phyloP scores from a whole-genome alignment of 2,329 filamentous ascomycete species.

The Aspergillus amoenus region DNA sequence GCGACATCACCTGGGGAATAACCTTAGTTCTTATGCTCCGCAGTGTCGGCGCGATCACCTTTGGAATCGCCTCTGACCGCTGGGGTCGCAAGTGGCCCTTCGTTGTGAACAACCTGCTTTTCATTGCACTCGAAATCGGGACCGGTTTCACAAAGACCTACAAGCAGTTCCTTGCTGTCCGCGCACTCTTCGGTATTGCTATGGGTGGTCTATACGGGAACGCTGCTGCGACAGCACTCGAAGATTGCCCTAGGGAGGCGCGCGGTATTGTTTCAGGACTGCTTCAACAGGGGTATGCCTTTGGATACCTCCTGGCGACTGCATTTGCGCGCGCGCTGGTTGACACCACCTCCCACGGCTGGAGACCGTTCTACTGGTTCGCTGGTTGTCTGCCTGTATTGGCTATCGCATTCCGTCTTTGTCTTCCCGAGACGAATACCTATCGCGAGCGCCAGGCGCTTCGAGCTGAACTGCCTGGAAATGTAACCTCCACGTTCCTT shows the following conservation, averaged over 20 bases:
- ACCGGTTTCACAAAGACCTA: constrained; percentile 62
- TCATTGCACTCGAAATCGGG: constrained; percentile 60
- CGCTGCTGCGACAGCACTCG: constrained; percentile 61
- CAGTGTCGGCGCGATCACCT: constrained; percentile 58
- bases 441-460: constrained; percentile 67
- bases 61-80: constrained; percentile 53
- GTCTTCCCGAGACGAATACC: constrained; percentile 74
- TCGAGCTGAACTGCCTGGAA: constrained; percentile 56
- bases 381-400: constrained; percentile 76
- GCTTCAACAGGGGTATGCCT: constrained; percentile 64
- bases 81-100: constrained; percentile 61
- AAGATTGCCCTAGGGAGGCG: constrained; percentile 60
- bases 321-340: constrained; percentile 10
- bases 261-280: constrained; percentile 62
- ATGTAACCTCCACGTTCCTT: constrained; percentile 67
- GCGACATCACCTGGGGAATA: constrained; percentile 61
- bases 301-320: constrained; percentile 61
- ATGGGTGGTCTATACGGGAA: constrained; percentile 66
- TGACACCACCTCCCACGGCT: constrained; percentile 66
- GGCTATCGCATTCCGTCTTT: constrained; percentile 75
- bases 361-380: constrained; percentile 89
- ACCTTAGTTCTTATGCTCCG: constrained; percentile 61
- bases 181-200: constrained; percentile 62
- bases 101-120: constrained; percentile 60
- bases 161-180: constrained; percentile 57